Conservation (phyloP, 371 early-diverging fungal genomes). For the Syncephalastrum racemosum region DNA sequence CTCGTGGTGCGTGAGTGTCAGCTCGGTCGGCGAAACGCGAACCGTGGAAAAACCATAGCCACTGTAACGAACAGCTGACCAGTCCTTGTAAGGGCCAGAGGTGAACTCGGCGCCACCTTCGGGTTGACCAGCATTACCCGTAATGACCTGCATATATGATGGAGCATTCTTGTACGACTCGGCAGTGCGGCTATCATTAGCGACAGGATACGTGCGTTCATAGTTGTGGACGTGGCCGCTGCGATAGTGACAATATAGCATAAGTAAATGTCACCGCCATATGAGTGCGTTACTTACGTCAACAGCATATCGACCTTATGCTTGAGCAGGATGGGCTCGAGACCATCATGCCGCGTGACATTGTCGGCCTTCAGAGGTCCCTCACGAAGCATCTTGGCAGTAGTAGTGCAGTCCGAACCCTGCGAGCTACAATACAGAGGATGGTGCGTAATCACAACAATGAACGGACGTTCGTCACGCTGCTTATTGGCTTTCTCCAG, state of each 20-base stretch:
- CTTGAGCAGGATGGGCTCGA: slow-evolving; percentile 20
- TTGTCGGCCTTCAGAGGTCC: slow-evolving; percentile 14
- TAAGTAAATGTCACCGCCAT: not conserved
- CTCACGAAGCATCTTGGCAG: slow-evolving; percentile 28
- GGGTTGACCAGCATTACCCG: slow-evolving; percentile 31
- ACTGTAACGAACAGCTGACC: slow-evolving; percentile 27
- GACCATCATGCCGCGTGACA: slow-evolving; percentile 7
- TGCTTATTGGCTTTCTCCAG: slow-evolving; percentile 32
- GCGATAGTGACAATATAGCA: not conserved
- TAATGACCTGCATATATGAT: slow-evolving; percentile 28
- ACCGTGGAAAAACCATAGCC: slow-evolving; percentile 34
- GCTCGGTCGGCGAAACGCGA: slow-evolving; percentile 12
- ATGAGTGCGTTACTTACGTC: not conserved
- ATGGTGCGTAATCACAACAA: slow-evolving; percentile 41
- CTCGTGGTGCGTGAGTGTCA: slow-evolving; percentile 25
- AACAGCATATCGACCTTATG: slow-evolving; percentile 25
- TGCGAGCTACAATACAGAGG: slow-evolving; percentile 35
- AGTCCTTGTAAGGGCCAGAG: slow-evolving; percentile 11
- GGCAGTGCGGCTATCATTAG: slow-evolving; percentile 11
- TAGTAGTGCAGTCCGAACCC: slow-evolving; percentile 23
- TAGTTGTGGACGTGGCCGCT: slow-evolving; percentile 37
- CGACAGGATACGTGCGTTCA: slow-evolving; percentile 31
- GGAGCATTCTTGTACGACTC: slow-evolving; percentile 25
- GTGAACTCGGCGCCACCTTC: slow-evolving; percentile 18
- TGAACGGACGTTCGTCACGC: slow-evolving; percentile 40